Evolutionary conservation across 306 rosid species (phyloP), one percentile per base, ranked within the genome.

Genomic region (Corylus heterophylla): DNA sequence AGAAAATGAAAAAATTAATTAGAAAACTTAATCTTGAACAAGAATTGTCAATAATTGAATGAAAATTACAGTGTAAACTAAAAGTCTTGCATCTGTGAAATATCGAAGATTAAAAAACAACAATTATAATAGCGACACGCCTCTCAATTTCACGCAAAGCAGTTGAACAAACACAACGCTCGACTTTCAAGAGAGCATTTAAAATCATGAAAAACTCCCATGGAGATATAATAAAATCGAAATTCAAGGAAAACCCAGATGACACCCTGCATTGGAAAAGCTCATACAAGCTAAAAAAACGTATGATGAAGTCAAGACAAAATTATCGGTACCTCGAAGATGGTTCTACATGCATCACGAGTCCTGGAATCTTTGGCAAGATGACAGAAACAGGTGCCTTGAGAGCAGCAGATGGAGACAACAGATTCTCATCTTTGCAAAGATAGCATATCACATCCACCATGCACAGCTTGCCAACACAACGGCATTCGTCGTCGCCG

Each of bases 391-490:
- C n/a, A 8, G 99, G 89, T 37, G 95, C 81, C 27, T 77, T 79
- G 12, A 95, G 87, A 62, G 99, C 93, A 35, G 73, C 31, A 17
- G 91, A 84, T 18, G 99, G 99, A 29, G 90, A 90, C 81, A 80
- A 17, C 71, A 91, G 73, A 77, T 78, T 89, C 56, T 88, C 93
- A 4, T 83, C 87, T 29, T 54, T 66, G 71, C 92, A 90, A 5
- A 95, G 94, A 64, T 64, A 89, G 86, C 92, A 88, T 25, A 91
- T 83, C 45, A 95, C 88, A 82, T 95, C 97, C 7, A 95, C 98
- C 97, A 88, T 90, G 84, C 94, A 91, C 35, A 95, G 50, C 79
- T 93, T 96, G 8, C 98, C 98, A 0, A 96, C 85, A 29, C 99
- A 96, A 54, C 79, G 77, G 77, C 90, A 86, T 20, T 62, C 78